Conservation (phyloP, 2,329 filamentous ascomycete genomes). For the Ilyonectria mors-panacis region DNA sequence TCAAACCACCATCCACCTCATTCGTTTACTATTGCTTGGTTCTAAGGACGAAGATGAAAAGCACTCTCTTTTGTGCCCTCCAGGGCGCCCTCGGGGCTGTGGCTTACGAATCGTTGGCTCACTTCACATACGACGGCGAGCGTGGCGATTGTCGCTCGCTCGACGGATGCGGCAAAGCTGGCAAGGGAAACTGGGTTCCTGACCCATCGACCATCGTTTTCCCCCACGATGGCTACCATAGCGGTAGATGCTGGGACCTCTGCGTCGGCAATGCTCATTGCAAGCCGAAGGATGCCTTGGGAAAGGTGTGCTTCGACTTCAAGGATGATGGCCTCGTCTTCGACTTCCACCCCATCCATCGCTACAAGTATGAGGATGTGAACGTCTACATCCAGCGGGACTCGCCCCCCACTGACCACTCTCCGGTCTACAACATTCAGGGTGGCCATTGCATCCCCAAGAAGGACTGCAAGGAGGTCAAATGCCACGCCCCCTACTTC, state of each 20-base stretch:
- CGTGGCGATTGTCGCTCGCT: conserved; percentile 32
- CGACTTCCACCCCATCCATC: conserved; percentile 42
- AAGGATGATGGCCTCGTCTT: conserved; percentile 45
- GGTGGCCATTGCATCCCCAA: conserved; percentile 43
- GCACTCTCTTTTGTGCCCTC: conserved; percentile 44
- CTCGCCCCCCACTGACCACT: conserved; percentile 37
- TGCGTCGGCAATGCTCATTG: conserved; percentile 41
- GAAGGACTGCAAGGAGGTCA: conserved; percentile 42
- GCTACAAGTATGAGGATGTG: conserved; percentile 50
- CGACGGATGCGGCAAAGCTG: conserved; percentile 43
- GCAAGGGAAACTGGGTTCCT: conserved; percentile 46
- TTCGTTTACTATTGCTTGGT: conserved; percentile 32
- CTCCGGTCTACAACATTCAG: conserved; percentile 42
- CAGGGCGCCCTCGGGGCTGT: conserved; percentile 43
- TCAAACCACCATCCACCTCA: conserved; percentile 35
- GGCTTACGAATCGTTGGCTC: conserved; percentile 44
- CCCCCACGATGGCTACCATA: conserved; percentile 40
- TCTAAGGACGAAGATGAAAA: conserved; percentile 41
- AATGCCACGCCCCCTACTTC: conserved; percentile 46
- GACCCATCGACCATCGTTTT: conserved; percentile 46
- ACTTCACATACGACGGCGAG: conserved; percentile 37
- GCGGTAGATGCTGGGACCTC: conserved; percentile 44
- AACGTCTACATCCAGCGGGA: conserved; percentile 41
- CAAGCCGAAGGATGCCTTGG: conserved; percentile 40
- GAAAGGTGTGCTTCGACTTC: conserved; percentile 46